Evolutionary conservation across 2,329 filamentous ascomycete species (phyloP).

Genomic region (Cladosporium cucumerinum): DNA sequence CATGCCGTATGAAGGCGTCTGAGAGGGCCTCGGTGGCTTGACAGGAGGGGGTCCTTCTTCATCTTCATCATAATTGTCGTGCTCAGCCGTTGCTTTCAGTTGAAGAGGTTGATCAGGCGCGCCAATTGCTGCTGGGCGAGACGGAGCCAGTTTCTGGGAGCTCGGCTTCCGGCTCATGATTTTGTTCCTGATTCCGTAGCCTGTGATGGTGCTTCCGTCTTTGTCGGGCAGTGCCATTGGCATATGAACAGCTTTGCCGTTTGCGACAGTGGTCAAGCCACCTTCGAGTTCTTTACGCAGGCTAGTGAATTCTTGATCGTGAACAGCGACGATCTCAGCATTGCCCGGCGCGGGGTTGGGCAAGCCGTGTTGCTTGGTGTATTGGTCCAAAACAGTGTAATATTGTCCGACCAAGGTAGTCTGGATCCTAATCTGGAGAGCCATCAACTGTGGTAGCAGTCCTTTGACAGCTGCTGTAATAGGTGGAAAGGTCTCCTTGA

Average conservation of each 20-base stretch:
- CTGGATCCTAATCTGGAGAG: slow-evolving; percentile 70
- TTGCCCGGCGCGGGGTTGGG: slow-evolving; percentile 70
- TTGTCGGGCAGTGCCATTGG: slow-evolving; percentile 49
- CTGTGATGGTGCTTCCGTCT: slow-evolving; percentile 38
- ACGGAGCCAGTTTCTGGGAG: neutral
- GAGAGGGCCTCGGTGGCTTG: slow-evolving; percentile 33
- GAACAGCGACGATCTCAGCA: slow-evolving; percentile 65
- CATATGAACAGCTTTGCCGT: slow-evolving; percentile 63
- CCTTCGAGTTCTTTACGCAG: slow-evolving; percentile 65
- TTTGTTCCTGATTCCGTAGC: slow-evolving; percentile 18
- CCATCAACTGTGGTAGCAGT: slow-evolving; percentile 69
- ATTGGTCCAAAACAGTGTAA: slow-evolving; percentile 73
- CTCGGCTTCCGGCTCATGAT: slow-evolving; percentile 9
- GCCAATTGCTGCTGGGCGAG: slow-evolving; percentile 2
- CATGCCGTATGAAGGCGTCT: slow-evolving; percentile 15
- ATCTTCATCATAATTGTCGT: slow-evolving; percentile 28
- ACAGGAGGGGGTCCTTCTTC: slow-evolving; percentile 33
- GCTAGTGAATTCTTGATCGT: slow-evolving; percentile 61
- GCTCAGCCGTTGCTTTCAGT: slow-evolving; percentile 8
- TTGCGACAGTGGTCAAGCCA: slow-evolving; percentile 58
- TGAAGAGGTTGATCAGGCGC: neutral
- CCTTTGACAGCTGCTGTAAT: slow-evolving; percentile 68
- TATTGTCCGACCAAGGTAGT: slow-evolving; percentile 73
- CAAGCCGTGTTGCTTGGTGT: slow-evolving; percentile 65
- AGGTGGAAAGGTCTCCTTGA: slow-evolving; percentile 68